phyloP scores from a whole-genome alignment of 108 stramenopile species.

The Mediolabrus comicus region DNA sequence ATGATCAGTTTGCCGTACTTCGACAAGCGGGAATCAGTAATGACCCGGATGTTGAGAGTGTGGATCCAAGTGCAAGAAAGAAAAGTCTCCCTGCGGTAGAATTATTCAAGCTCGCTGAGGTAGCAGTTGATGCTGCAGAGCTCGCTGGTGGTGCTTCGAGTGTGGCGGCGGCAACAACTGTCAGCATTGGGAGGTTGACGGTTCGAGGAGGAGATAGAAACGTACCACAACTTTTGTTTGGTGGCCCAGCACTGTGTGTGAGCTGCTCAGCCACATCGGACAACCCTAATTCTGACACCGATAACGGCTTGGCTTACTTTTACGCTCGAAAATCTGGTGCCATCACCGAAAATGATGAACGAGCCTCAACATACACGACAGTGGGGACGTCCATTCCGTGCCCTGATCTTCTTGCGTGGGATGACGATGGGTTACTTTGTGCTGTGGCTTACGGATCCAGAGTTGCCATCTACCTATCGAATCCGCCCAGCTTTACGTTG shows the following conservation, averaged over 20 bases:
- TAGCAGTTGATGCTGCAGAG: slow-evolving; percentile 52
- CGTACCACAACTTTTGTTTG: slow-evolving; percentile 67
- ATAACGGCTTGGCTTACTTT: slow-evolving; percentile 71
- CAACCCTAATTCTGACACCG: slow-evolving; percentile 21
- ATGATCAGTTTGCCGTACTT: slow-evolving; percentile 64
- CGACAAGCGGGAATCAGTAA: neutral
- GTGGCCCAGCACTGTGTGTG: slow-evolving; percentile 81
- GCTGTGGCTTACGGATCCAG: slow-evolving; percentile 59
- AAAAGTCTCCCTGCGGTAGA: slow-evolving; percentile 54
- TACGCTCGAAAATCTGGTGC: slow-evolving; percentile 56
- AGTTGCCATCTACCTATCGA: slow-evolving; percentile 72
- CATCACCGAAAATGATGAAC: slow-evolving; percentile 47
- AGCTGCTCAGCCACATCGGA: slow-evolving; percentile 40
- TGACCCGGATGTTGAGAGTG: neutral
- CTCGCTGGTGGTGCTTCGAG: slow-evolving; percentile 45
- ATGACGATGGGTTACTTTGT: slow-evolving; percentile 76
- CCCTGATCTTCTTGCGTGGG: slow-evolving; percentile 80
- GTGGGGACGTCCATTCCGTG: slow-evolving; percentile 77
- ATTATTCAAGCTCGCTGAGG: slow-evolving; percentile 56
- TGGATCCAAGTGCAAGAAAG: slow-evolving; percentile 10
- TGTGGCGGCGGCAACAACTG: slow-evolving; percentile 54
- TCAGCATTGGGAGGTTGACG: slow-evolving; percentile 57
- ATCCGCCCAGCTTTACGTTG: slow-evolving; percentile 61
- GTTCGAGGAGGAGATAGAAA: slow-evolving; percentile 71
- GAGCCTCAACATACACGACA: slow-evolving; percentile 53